Evolutionary conservation across 208 protist species (phyloP), one percentile per base, ranked within the genome.

Genomic region (Leishmania lainsoni): DNA sequence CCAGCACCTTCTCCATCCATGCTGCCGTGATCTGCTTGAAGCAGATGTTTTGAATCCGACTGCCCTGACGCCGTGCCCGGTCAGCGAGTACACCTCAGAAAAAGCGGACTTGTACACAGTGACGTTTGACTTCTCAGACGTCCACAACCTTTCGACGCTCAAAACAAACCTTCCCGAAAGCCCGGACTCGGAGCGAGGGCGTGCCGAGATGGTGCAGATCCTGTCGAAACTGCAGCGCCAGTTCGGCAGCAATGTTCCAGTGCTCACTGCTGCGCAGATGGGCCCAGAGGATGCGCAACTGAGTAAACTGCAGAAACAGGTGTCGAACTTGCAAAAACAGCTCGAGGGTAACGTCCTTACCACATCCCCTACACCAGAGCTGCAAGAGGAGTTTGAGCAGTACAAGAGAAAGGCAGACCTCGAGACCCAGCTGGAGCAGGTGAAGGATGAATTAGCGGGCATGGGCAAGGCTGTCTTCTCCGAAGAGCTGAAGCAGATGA

Each of bases 241-340:
- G 76, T 94, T 94, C 71, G 85, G 75, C 35, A 86, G 91, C 54
- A 85, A 87, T n/a, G 82, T 99, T 0, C 98, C 98, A 12, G 72
- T 96, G 81, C 90, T 99, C 35, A 98, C 99, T 42, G 89, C 97
- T 4, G 94, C 98, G 70, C 98, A 99, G 83, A 99, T 99, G 98
- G 93, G 93, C 39, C 98, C 99, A 70, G 88, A 95, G 48, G 97
- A 99, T 76, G 71, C 85, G 6, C 85, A 95, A 54, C 88, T 98
- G 52, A 69, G 73, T 51, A 93, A 97, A 81, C 77, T 97, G 58
- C 87, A 91, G 74, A 87, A 83, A 45, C 97, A 99, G 81, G 86
- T 99, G 29, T 85, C 91, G 52, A 92, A 92, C 52, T 77, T 99
- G 58, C 90, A 99, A 76, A 86, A 89, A 61, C 92, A 98, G 72